Evolutionary conservation across 1,139 yeast genomes (phyloP).

Genomic region (Lodderomyces orthopsilosis): DNA sequence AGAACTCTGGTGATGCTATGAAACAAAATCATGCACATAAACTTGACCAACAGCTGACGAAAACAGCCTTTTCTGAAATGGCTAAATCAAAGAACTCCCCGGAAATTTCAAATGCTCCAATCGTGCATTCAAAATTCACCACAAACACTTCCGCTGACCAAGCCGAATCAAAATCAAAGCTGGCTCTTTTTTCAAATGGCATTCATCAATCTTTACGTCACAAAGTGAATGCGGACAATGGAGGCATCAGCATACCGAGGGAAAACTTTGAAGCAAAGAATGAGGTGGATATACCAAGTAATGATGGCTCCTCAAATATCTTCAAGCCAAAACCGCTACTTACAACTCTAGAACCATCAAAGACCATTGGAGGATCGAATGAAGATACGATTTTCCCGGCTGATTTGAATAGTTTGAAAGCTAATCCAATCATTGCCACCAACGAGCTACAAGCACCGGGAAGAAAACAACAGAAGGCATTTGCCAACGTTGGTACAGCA

Average conservation of each 20-base stretch:
- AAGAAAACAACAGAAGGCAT: background rate
- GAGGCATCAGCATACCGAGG: background rate
- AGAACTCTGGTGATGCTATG: slow-evolving; percentile 3
- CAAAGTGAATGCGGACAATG: background rate
- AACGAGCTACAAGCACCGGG: too few relatives aligned
- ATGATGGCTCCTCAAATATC: background rate
- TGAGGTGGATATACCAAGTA: background rate
- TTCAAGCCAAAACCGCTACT: background rate
- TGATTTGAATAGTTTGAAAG: too few relatives aligned
- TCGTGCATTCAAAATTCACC: background rate
- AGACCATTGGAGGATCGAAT: background rate
- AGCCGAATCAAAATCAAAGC: background rate
- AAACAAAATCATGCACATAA: background rate
- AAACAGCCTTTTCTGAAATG: too few relatives aligned
- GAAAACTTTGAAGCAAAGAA: background rate
- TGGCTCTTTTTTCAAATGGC: background rate
- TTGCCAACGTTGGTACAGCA: background rate
- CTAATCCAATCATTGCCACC: too few relatives aligned
- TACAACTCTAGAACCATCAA: background rate
- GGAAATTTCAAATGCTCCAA: background rate
- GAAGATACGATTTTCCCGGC: background rate
- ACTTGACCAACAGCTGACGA: too few relatives aligned
- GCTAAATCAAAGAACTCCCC: background rate
- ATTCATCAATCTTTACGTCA: background rate
- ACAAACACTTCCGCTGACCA: background rate